A percentile compares a stretch with the other conserved stretches of the same genome.
Evolutionary conservation across 768 basidiomycete species (phyloP).

Genomic region (Mycena galopus): DNA sequence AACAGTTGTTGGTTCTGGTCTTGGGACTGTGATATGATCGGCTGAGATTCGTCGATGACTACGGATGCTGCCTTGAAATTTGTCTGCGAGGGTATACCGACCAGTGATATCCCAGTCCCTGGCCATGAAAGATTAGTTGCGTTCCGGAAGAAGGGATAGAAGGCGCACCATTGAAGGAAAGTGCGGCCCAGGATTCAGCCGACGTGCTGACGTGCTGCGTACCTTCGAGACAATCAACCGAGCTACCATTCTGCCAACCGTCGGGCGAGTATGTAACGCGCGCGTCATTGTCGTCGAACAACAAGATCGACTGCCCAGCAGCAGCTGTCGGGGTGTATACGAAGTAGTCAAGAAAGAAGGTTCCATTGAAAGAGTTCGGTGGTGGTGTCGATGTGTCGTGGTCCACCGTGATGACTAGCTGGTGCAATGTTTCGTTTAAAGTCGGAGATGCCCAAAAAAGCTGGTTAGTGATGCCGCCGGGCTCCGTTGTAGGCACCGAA

Average conservation of each 20-base stretch:
- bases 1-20: not conserved
- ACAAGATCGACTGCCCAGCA: not conserved
- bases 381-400: not conserved
- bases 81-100: not conserved
- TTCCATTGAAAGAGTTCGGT: not conserved
- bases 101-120: not conserved
- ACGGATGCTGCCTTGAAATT: not conserved
- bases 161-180: not conserved
- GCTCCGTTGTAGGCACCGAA: not conserved
- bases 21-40: not conserved
- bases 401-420: not conserved
- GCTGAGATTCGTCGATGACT: not conserved
- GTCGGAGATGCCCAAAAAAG: not conserved
- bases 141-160: not conserved
- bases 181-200: not conserved
- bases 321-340: not conserved
- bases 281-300: not conserved
- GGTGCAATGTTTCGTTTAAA: not conserved
- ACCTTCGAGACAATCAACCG: not conserved
- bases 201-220: not conserved
- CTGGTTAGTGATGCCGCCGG: not conserved
- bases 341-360: slow-evolving; percentile 11
- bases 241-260: not conserved
- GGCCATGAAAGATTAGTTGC: not conserved
- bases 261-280: not conserved